phyloP scores from a whole-genome alignment of 352 stramenopile species.

The Phytophthora megakarya region DNA sequence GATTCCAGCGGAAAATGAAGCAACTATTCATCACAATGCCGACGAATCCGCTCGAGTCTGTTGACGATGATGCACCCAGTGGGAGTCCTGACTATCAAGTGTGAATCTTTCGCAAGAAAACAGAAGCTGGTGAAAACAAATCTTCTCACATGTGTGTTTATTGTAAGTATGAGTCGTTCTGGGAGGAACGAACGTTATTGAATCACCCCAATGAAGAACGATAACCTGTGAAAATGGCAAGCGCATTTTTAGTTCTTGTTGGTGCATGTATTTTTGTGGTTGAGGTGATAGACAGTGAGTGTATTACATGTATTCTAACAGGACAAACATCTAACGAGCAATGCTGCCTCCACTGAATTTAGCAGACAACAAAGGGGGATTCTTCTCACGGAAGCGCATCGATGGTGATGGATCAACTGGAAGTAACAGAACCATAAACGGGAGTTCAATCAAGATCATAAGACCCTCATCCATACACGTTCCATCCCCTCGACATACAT shows the following conservation, averaged over 20 bases:
- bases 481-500: conserved; percentile 13
- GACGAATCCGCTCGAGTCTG: conserved; percentile 32
- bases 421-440: conserved; percentile 20
- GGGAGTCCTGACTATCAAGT: conserved; percentile 31
- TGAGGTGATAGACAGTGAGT: not conserved
- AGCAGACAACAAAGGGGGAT: conserved; percentile 36
- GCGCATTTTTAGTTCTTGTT: conserved; percentile 20
- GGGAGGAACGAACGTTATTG: conserved; percentile 23
- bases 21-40: conserved; percentile 77
- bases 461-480: conserved; percentile 27
- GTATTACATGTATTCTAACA: too few relatives aligned
- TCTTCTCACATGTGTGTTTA: not conserved
- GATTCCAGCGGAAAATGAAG: conserved; percentile 87
- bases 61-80: conserved; percentile 41
- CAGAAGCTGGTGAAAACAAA: conserved; percentile 1
- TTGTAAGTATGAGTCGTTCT: conserved; percentile 19
- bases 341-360: conserved; percentile 58
- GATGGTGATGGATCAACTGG: conserved; percentile 20
- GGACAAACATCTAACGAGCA: too few relatives aligned
- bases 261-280: conserved; percentile 24
- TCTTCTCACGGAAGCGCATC: conserved; percentile 42
- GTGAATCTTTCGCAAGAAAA: conserved; percentile 25
- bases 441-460: conserved; percentile 26
- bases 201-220: conserved; percentile 15
- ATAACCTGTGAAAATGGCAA: conserved; percentile 13